Evolutionary conservation across 2,329 filamentous ascomycete genomes (phyloP).

Genomic region (Epichloe baconii): DNA sequence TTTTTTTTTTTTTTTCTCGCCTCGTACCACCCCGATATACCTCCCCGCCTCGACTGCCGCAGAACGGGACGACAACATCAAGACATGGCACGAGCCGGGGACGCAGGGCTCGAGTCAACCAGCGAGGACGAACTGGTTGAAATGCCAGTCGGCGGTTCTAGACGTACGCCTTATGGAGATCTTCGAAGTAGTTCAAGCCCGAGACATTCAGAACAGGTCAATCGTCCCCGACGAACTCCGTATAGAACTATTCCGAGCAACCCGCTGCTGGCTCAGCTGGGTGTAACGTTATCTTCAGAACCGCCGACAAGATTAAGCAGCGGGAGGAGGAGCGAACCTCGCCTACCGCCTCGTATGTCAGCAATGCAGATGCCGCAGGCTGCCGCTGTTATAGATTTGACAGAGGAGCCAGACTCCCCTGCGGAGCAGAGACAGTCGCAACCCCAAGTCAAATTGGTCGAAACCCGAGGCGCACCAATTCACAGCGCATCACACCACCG

Average conservation of each 20-base stretch:
- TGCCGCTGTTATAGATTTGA: slow-evolving; percentile 34
- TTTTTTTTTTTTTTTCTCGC: neutral
- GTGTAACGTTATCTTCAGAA: neutral
- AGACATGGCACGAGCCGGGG: slow-evolving; percentile 9
- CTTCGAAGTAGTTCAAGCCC: neutral
- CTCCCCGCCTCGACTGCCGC: neutral
- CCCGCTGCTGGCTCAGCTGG: neutral
- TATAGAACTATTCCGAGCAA: neutral
- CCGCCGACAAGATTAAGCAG: neutral
- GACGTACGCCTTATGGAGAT: neutral
- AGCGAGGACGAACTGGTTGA: slow-evolving; percentile 23
- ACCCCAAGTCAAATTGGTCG: slow-evolving; percentile 9
- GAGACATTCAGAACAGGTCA: neutral
- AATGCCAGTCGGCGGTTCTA: slow-evolving; percentile 13
- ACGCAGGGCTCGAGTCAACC: slow-evolving; percentile 5
- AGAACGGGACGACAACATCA: neutral
- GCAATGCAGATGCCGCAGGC: slow-evolving; percentile 4
- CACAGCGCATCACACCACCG: slow-evolving; percentile 27
- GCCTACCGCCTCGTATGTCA: neutral
- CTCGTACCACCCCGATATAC: neutral
- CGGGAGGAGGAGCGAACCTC: neutral
- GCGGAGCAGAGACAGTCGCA: slow-evolving; percentile 21
- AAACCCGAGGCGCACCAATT: slow-evolving; percentile 29
- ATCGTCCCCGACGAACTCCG: neutral
- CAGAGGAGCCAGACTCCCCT: slow-evolving; percentile 36